These are phyloP conservation scores for Mikania micrantha DNA, from an alignment of 129 eudicot genomes.

Conservation along the genomic window DNA sequence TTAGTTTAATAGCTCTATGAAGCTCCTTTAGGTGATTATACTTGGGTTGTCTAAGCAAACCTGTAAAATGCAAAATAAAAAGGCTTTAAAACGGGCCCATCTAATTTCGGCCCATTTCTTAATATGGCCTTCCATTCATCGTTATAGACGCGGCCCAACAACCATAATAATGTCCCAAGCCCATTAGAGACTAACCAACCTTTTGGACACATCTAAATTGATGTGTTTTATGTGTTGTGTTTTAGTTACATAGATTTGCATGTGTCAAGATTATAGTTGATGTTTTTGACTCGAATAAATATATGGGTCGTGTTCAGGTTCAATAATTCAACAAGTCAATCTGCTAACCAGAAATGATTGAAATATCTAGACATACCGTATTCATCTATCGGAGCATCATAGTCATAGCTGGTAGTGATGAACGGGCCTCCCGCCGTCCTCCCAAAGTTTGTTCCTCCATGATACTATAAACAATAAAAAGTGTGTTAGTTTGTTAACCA, in stretches of 20 bases:
- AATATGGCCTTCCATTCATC: no score
- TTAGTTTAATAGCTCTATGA: slow-evolving; percentile 61
- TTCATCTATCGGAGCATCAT: slow-evolving; percentile 99
- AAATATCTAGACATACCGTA: slow-evolving; percentile 39
- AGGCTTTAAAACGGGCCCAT: neutral
- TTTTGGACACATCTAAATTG: no score
- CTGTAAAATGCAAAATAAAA: slow-evolving; percentile 23
- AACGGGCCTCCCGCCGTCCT: slow-evolving; percentile 99
- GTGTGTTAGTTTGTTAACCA: neutral
- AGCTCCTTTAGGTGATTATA: slow-evolving; percentile 73
- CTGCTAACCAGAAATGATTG: no score
- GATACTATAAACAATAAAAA: slow-evolving; percentile 44
- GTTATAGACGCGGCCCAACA: neutral
- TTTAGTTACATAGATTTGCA: no score
- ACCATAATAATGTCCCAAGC: neutral
- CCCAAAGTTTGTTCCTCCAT: slow-evolving; percentile 97
- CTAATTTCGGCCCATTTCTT: no score
- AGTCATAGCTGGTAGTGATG: slow-evolving; percentile 96
- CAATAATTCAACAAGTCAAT: no score
- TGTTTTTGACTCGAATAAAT: no score
- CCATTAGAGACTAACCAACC: neutral
- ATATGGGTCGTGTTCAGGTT: no score
- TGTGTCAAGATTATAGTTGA: no score
- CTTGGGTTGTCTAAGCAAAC: slow-evolving; percentile 75
- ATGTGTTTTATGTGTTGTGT: no score